Conservation (phyloP, 306 rosid species). For the Arachis stenosperma region DNA sequence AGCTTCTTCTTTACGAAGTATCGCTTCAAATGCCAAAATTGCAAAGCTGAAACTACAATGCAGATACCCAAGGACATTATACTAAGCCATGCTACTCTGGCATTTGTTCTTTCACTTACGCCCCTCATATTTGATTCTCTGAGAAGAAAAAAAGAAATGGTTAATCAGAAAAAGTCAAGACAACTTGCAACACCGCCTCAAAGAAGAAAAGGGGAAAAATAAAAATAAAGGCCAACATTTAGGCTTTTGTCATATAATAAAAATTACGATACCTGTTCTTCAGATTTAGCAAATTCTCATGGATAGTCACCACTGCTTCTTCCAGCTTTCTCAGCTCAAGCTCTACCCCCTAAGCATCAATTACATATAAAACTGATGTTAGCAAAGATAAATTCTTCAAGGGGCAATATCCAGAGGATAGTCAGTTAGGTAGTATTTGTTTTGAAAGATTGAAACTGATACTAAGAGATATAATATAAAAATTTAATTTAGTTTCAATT, state of each 20-base stretch:
- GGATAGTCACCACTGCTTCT: slow-evolving; percentile 82
- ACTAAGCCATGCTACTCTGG: slow-evolving; percentile 75
- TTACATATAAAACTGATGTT: slow-evolving; percentile 11
- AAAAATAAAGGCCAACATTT: too few relatives aligned
- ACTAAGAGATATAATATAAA: too few relatives aligned
- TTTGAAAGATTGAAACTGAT: too few relatives aligned
- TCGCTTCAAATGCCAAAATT: slow-evolving; percentile 84
- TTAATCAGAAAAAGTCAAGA: slow-evolving; percentile 19
- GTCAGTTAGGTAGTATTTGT: too few relatives aligned
- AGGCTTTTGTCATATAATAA: too few relatives aligned
- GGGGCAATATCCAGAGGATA: too few relatives aligned
- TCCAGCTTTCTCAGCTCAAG: slow-evolving; percentile 89
- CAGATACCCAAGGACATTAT: slow-evolving; percentile 77
- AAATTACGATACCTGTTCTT: slow-evolving; percentile 61
- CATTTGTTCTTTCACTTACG: slow-evolving; percentile 74
- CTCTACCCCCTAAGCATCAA: slow-evolving; percentile 71
- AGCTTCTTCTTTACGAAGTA: slow-evolving; percentile 91
- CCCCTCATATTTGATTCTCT: slow-evolving; percentile 87
- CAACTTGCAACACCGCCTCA: neutral
- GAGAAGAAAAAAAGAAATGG: neutral
- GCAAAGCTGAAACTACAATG: slow-evolving; percentile 72
- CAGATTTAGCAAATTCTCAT: slow-evolving; percentile 69
- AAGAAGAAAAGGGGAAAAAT: too few relatives aligned
- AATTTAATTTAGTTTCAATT: too few relatives aligned
- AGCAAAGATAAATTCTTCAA: neutral